These are phyloP conservation scores for Neonectria faginata DNA, from an alignment of 2,329 filamentous ascomycete genomes.

Conservation along the genomic window DNA sequence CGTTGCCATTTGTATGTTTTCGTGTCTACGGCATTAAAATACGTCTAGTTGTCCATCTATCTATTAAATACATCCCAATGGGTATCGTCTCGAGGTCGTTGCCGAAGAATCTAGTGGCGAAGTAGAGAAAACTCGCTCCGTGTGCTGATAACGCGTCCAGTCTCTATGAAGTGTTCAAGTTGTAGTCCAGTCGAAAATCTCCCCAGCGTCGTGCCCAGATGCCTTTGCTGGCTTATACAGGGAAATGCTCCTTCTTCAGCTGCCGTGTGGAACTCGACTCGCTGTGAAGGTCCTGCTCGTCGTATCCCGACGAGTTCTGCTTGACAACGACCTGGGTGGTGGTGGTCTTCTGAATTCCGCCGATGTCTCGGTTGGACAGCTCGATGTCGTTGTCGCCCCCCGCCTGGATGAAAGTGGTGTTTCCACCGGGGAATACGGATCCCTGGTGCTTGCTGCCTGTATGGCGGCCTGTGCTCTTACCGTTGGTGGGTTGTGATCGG, in stretches of 20 bases:
- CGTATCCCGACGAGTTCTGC: slow-evolving; percentile 35
- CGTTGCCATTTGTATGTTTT: not conserved
- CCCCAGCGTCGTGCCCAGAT: not conserved
- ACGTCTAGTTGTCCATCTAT: slow-evolving; percentile 1
- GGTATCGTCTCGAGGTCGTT: slow-evolving; percentile 19
- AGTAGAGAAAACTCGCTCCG: not conserved
- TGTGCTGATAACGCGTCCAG: not conserved
- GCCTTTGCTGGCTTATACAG: slow-evolving; percentile 26
- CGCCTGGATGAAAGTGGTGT: slow-evolving; percentile 40
- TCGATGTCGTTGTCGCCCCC: slow-evolving; percentile 40
- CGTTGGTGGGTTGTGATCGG: slow-evolving; percentile 32
- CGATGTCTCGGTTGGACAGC: slow-evolving; percentile 24
- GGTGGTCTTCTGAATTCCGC: slow-evolving; percentile 44
- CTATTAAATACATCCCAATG: slow-evolving; percentile 17
- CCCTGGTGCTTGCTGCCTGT: slow-evolving; percentile 24
- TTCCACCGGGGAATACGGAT: slow-evolving; percentile 41
- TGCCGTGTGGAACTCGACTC: slow-evolving; percentile 40
- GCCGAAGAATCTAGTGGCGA: slow-evolving; percentile 3
- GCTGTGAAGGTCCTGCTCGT: slow-evolving; percentile 37
- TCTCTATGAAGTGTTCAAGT: not conserved
- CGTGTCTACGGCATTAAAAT: not conserved
- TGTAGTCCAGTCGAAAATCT: not conserved
- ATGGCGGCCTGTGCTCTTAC: slow-evolving; percentile 31
- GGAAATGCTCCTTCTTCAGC: slow-evolving; percentile 38
- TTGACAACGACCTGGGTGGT: slow-evolving; percentile 42